A percentile compares a stretch with the other conserved stretches of the same genome.
These are phyloP conservation scores for Hebeloma cylindrosporum DNA, from an alignment of 768 basidiomycete species.

Conservation along the genomic window DNA sequence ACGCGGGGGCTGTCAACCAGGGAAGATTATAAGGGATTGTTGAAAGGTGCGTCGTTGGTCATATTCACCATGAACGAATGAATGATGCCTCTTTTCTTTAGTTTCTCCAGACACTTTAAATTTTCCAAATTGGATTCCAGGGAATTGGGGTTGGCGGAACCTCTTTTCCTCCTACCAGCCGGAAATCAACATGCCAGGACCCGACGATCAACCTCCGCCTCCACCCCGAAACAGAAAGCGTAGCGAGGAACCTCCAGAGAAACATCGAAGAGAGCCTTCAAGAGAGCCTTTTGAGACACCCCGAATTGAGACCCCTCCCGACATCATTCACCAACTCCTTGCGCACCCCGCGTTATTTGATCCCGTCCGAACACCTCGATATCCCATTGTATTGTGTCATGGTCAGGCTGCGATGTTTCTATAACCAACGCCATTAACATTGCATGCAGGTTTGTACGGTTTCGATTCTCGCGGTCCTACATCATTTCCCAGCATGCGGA, in stretches of 20 bases:
- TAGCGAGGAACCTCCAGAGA: neutral
- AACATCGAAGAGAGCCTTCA: constrained; percentile 7
- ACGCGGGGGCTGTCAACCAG: too few relatives aligned
- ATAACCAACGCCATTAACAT: neutral
- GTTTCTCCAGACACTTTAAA: constrained; percentile 12
- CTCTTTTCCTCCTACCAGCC: constrained; percentile 15
- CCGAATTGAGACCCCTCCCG: constrained; percentile 28
- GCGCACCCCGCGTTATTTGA: constrained; percentile 76
- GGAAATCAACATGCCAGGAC: constrained; percentile 10
- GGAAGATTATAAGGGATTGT: constrained; percentile 6
- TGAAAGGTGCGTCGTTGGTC: constrained; percentile 10
- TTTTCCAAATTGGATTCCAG: constrained; percentile 22
- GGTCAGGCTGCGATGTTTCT: constrained; percentile 48
- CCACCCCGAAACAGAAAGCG: constrained; percentile 16
- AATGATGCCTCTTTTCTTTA: neutral
- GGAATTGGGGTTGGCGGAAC: constrained; percentile 28
- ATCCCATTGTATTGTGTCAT: constrained; percentile 95
- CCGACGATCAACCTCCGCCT: constrained; percentile 11
- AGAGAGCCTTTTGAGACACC: constrained; percentile 13
- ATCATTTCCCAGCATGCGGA: constrained; percentile 76
- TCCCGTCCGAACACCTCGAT: constrained; percentile 75
- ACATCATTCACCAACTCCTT: constrained; percentile 69
- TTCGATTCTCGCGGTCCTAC: constrained; percentile 89
- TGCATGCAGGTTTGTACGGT: constrained; percentile 81
- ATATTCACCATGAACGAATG: neutral